A percentile compares a stretch with the other conserved stretches of the same genome.
Conservation (phyloP, 371 early-diverging fungal genomes). For the Actinomucor elegans region DNA sequence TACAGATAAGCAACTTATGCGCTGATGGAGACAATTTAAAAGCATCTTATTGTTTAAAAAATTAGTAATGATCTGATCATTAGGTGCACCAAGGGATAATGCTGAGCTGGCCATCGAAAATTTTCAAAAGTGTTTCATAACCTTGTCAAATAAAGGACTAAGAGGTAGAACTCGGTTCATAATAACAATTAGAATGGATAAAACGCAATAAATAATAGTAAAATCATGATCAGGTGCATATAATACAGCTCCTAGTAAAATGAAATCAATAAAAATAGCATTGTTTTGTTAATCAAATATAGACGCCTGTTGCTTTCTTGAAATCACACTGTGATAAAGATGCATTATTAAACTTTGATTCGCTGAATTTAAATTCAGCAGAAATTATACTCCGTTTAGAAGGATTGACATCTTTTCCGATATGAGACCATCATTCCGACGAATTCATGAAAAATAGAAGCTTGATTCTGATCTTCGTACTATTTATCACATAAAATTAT, state of each 20-base stretch:
- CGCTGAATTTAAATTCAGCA: too few species aligned
- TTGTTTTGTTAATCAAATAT: too few species aligned
- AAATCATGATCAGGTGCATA: slow-evolving; percentile 48
- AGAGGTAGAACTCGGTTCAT: slow-evolving; percentile 14
- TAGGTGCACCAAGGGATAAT: slow-evolving; percentile 28
- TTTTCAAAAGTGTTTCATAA: slow-evolving; percentile 5
- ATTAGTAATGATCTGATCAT: slow-evolving; percentile 27
- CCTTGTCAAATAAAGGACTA: background rate
- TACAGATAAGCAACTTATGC: slow-evolving; percentile 23
- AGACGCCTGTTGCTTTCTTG: too few species aligned
- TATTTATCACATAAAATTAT: too few species aligned
- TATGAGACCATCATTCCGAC: too few species aligned
- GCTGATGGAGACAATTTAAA: slow-evolving; percentile 24
- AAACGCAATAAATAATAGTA: background rate
- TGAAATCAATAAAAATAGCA: too few species aligned
- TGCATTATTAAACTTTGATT: too few species aligned
- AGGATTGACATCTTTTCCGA: too few species aligned
- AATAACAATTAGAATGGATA: background rate
- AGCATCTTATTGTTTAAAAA: slow-evolving; percentile 28
- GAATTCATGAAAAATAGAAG: too few species aligned
- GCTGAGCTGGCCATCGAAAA: slow-evolving; percentile 8
- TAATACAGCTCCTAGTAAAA: slow-evolving; percentile 55
- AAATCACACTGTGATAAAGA: too few species aligned
- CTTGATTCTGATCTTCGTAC: too few species aligned
- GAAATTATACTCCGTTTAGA: too few species aligned